These are phyloP conservation scores for Aaosphaeria pasadenensis DNA, from an alignment of 2,329 filamentous ascomycete species.

Conservation along the genomic window DNA sequence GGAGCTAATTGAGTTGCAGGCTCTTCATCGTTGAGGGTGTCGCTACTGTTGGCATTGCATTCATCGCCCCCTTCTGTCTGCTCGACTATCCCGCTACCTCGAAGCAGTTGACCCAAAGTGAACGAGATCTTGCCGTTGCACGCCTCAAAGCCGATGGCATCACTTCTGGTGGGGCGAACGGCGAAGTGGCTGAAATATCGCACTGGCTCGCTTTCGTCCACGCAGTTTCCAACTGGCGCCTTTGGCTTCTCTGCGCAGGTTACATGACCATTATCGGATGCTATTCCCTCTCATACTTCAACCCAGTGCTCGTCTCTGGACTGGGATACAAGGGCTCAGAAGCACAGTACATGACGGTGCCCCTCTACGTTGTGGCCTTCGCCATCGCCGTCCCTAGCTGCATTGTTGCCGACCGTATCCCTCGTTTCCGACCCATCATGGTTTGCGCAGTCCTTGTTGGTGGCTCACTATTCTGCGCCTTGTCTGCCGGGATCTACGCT, in stretches of 20 bases:
- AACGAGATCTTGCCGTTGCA: constrained; percentile 37
- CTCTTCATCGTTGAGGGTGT: constrained; percentile 23
- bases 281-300: constrained; percentile 22
- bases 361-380: constrained; percentile 20
- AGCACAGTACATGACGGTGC: constrained; percentile 23
- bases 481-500: constrained; percentile 19
- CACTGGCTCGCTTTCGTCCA: constrained; percentile 17
- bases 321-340: constrained; percentile 17
- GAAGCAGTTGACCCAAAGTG: constrained; percentile 41
- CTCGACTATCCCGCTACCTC: constrained; percentile 34
- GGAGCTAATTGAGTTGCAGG: constrained; percentile 5
- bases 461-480: constrained; percentile 18
- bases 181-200: constrained; percentile 14
- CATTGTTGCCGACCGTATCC: constrained; percentile 17
- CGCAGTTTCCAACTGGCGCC: constrained; percentile 18
- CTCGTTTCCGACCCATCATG: constrained; percentile 13
- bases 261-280: constrained; percentile 28
- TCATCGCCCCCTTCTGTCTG: constrained; percentile 20
- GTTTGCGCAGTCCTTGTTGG: constrained; percentile 11
- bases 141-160: constrained; percentile 22
- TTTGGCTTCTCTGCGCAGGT: constrained; percentile 18
- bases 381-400: constrained; percentile 18
- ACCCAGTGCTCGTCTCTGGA: constrained; percentile 16
- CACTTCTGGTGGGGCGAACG: constrained; percentile 14
- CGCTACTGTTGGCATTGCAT: constrained; percentile 15